Conservation (phyloP, 2,329 filamentous ascomycete genomes). For the Colletotrichum filicis region DNA sequence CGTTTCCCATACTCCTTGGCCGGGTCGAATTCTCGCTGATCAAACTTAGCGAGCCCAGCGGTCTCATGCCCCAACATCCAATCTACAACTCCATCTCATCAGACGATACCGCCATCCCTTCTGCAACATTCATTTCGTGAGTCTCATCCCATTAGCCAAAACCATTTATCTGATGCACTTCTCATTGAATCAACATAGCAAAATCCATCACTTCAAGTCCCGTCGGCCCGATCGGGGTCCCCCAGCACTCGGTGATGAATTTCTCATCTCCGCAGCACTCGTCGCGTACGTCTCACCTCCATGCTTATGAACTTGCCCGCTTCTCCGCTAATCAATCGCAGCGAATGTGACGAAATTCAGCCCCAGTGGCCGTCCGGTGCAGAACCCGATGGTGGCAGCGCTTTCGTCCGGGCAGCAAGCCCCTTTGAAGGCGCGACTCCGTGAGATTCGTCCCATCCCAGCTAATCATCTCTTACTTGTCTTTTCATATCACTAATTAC, state of each 20-base stretch:
- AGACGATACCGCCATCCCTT: background rate
- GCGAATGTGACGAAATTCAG: background rate
- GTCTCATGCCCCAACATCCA: too few relatives aligned
- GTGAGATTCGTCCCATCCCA: background rate
- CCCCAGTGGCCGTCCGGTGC: constrained; percentile 10
- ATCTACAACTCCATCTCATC: background rate
- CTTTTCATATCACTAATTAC: background rate
- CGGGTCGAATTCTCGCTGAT: background rate
- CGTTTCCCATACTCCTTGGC: background rate
- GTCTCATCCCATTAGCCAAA: background rate
- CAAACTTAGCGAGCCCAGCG: background rate
- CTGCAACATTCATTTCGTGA: background rate
- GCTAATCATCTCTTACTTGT: background rate
- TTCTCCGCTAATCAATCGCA: background rate
- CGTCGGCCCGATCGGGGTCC: background rate
- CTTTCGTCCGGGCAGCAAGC: constrained; percentile 5
- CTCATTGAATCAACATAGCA: background rate
- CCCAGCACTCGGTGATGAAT: background rate
- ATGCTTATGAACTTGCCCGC: background rate
- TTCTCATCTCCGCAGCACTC: background rate
- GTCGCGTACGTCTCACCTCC: background rate
- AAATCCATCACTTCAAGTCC: background rate
- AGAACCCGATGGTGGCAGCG: constrained; percentile 16
- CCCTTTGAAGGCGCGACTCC: constrained; percentile 4
- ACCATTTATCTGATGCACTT: background rate